These are phyloP conservation scores for Pseudocercospora fijiensis DNA, from an alignment of 2,329 filamentous ascomycete species.

Conservation along the genomic window DNA sequence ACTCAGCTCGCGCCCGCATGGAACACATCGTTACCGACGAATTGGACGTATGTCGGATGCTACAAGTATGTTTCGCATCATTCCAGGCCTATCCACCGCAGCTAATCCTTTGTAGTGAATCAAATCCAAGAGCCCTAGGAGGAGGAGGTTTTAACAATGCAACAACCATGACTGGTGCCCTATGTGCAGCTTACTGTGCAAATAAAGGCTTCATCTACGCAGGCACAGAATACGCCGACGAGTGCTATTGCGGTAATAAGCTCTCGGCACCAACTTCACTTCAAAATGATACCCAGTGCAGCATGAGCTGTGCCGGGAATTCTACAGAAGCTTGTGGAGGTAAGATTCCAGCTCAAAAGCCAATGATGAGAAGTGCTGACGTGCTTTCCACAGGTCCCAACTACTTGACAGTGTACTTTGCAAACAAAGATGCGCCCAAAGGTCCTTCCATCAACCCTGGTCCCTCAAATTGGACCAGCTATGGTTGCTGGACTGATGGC, in stretches of 20 bases:
- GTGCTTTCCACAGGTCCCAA: constrained; percentile 14
- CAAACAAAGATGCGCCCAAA: constrained; percentile 24
- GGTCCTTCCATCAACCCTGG: constrained; percentile 25
- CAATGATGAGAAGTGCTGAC: not conserved
- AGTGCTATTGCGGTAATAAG: constrained; percentile 28
- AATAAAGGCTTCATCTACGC: constrained; percentile 29
- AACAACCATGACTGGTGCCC: constrained; percentile 26
- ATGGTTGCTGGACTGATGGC: constrained; percentile 37
- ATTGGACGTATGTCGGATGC: constrained; percentile 30
- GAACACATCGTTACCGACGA: constrained; percentile 22
- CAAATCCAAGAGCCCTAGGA: constrained; percentile 19
- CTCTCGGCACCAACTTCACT: constrained; percentile 23
- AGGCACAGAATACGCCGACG: constrained; percentile 28
- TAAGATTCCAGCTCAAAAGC: not conserved
- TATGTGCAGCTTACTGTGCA: constrained; percentile 25
- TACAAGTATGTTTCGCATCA: constrained; percentile 21
- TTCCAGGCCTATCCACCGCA: not conserved
- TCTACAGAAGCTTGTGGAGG: constrained; percentile 33
- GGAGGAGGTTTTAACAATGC: constrained; percentile 17
- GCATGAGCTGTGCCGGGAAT: constrained; percentile 35
- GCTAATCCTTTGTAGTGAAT: constrained; percentile 20
- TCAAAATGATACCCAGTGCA: constrained; percentile 30
- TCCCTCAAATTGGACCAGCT: constrained; percentile 31
- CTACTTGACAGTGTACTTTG: constrained; percentile 30
- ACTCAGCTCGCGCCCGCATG: constrained; percentile 15